These are phyloP conservation scores for Royoungia palumana DNA, from an alignment of 768 basidiomycete genomes.

Conservation along the genomic window DNA sequence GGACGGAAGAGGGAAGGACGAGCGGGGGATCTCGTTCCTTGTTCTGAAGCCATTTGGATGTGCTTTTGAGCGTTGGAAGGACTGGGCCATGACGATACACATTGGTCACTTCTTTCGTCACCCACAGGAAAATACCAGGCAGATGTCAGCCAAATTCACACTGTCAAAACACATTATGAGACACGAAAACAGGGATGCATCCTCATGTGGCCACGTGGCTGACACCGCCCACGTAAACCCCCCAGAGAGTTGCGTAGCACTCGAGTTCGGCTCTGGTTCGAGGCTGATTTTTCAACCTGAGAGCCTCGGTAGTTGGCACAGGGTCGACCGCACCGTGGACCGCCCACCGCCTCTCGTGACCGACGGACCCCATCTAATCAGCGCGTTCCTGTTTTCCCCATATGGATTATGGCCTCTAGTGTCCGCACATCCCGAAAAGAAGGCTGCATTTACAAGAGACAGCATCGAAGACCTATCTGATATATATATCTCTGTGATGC, in stretches of 20 bases:
- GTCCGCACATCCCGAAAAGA: conserved; percentile 8
- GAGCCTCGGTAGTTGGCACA: conserved; percentile 2
- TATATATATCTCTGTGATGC: conserved; percentile 15
- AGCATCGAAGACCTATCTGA: conserved; percentile 16
- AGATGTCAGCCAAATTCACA: conserved; percentile 27
- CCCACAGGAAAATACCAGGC: conserved; percentile 21
- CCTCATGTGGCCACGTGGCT: conserved; percentile 27
- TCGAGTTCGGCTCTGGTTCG: background rate
- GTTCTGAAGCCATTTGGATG: background rate
- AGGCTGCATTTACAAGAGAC: conserved; percentile 8
- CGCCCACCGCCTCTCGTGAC: background rate
- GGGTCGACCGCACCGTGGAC: background rate
- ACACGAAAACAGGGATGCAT: conserved; percentile 9
- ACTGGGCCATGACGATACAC: conserved; percentile 20
- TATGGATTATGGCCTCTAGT: background rate
- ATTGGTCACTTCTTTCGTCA: conserved; percentile 28
- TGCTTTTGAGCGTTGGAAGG: conserved; percentile 22
- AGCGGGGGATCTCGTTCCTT: conserved; percentile 12
- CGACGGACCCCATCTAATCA: conserved; percentile 3
- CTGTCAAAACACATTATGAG: conserved; percentile 25
- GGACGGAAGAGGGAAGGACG: conserved; percentile 14
- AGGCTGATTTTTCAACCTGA: conserved; percentile 1
- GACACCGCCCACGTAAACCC: too few species aligned
- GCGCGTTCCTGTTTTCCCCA: background rate
- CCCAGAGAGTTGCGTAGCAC: too few species aligned